A percentile compares a stretch with the other conserved stretches of the same genome.
Evolutionary conservation across 2,329 filamentous ascomycete species (phyloP).

Genomic region (Colletotrichum sp.): DNA sequence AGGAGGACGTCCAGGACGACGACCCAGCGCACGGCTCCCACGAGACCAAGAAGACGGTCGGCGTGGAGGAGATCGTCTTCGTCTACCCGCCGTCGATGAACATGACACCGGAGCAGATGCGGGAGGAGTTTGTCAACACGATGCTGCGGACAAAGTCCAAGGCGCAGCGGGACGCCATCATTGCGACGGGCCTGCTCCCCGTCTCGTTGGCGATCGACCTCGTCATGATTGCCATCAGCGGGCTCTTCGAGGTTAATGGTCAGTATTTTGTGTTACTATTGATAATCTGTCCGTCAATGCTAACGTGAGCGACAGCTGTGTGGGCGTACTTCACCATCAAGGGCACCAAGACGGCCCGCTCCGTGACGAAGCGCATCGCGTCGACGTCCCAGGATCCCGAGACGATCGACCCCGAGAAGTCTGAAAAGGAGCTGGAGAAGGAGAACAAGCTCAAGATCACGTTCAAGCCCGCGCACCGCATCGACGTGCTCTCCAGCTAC

Average conservation of each 20-base stretch:
- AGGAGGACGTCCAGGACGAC: neutral
- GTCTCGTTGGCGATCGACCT: conserved; percentile 8
- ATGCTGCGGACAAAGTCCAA: conserved; percentile 18
- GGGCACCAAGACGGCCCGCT: conserved; percentile 16
- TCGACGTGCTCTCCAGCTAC: conserved; percentile 9
- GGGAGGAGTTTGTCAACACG: conserved; percentile 17
- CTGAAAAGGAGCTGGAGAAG: conserved; percentile 14
- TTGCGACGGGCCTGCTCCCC: conserved; percentile 11
- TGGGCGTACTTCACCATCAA: conserved; percentile 21
- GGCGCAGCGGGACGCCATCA: conserved; percentile 17
- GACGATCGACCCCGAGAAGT: conserved; percentile 5
- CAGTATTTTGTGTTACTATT: neutral
- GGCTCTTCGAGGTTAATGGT: conserved; percentile 16
- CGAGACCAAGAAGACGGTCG: conserved; percentile 17
- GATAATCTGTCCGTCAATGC: neutral
- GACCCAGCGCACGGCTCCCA: conserved; percentile 8
- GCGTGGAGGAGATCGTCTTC: conserved; percentile 18
- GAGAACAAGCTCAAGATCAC: conserved; percentile 12
- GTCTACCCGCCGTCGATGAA: conserved; percentile 17
- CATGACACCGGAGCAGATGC: conserved; percentile 16
- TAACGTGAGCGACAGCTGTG: neutral
- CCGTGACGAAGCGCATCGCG: conserved; percentile 12
- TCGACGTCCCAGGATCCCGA: conserved; percentile 15
- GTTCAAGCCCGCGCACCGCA: conserved; percentile 5
- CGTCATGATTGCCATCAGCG: conserved; percentile 11